Percentiles rank a stretch among this genome's conserved stretches.
phyloP scores from a whole-genome alignment of 2,329 filamentous ascomycete genomes.

The Fusarium illudens region DNA sequence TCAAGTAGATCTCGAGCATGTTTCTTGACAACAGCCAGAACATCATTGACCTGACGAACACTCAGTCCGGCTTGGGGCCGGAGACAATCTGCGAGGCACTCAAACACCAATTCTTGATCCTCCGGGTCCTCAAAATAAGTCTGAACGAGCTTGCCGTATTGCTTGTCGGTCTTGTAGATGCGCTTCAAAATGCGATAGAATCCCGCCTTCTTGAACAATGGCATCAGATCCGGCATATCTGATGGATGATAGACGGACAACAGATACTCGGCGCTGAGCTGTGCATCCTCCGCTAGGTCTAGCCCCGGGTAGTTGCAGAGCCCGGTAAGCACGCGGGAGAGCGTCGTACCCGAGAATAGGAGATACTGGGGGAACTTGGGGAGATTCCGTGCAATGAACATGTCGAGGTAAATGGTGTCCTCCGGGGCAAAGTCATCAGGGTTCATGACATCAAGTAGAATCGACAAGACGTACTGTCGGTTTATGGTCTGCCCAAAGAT shows the following conservation, averaged over 20 bases:
- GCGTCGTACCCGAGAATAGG: slow-evolving; percentile 83
- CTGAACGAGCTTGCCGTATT: slow-evolving; percentile 79
- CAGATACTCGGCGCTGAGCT: slow-evolving; percentile 96
- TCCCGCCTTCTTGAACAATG: slow-evolving; percentile 77
- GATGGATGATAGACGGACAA: slow-evolving; percentile 93
- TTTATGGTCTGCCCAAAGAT: slow-evolving; percentile 78
- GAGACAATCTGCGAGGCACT: slow-evolving; percentile 79
- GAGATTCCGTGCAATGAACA: slow-evolving; percentile 96
- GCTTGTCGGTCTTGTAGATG: slow-evolving; percentile 80
- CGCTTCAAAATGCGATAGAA: slow-evolving; percentile 95
- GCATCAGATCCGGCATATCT: slow-evolving; percentile 78
- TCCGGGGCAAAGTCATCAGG: slow-evolving; percentile 75
- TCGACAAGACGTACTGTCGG: slow-evolving; percentile 90
- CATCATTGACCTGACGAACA: slow-evolving; percentile 75
- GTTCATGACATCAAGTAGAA: slow-evolving; percentile 90
- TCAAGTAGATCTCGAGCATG: slow-evolving; percentile 73
- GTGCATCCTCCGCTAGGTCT: slow-evolving; percentile 89
- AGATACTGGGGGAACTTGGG: slow-evolving; percentile 98
- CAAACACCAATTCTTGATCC: slow-evolving; percentile 78
- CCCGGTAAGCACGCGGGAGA: slow-evolving; percentile 81
- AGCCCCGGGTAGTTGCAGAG: slow-evolving; percentile 84
- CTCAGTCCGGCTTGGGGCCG: slow-evolving; percentile 68
- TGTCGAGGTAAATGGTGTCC: slow-evolving; percentile 94
- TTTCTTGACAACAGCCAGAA: slow-evolving; percentile 71
- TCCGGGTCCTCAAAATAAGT: slow-evolving; percentile 87